Percentiles rank a stretch among this genome's conserved stretches.
Evolutionary conservation across 495 filamentous ascomycete genomes (phyloP).

Genomic region (Penicillium psychrofluorescens): DNA sequence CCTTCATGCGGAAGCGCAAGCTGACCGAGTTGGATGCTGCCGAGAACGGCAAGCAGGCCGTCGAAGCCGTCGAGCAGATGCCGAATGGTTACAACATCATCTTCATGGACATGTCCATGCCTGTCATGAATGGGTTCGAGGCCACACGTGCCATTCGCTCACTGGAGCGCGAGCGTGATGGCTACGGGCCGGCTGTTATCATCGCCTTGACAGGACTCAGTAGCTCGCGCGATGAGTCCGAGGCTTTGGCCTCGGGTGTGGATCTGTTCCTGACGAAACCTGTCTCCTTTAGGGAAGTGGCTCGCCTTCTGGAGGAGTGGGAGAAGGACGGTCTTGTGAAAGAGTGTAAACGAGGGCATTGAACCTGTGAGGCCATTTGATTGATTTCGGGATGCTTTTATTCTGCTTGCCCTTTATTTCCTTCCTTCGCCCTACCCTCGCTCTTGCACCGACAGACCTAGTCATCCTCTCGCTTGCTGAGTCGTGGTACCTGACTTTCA

Average conservation of each 20-base stretch:
- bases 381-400: too few species aligned
- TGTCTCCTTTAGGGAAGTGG: slow-evolving; percentile 46
- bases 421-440: too few species aligned
- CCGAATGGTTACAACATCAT: slow-evolving; percentile 45
- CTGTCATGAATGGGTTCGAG: slow-evolving; percentile 70
- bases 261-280: slow-evolving; percentile 72
- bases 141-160: slow-evolving; percentile 59
- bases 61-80: slow-evolving; percentile 39
- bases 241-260: slow-evolving; percentile 60
- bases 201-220: slow-evolving; percentile 68
- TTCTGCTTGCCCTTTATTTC: too few species aligned
- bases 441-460: too few species aligned
- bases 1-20: slow-evolving; percentile 49
- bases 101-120: slow-evolving; percentile 72
- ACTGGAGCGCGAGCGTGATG: slow-evolving; percentile 45
- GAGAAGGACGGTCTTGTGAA: slow-evolving; percentile 17
- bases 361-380: background rate
- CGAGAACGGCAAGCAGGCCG: slow-evolving; percentile 46
- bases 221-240: slow-evolving; percentile 53
- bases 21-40: slow-evolving; percentile 35
- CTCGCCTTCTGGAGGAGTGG: slow-evolving; percentile 41
- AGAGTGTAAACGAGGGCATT: slow-evolving; percentile 4
- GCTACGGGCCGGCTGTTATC: slow-evolving; percentile 42
- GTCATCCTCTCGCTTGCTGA: too few species aligned
- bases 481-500: too few species aligned